These are phyloP conservation scores for Hypoxylon lienhwacheense DNA, from an alignment of 495 filamentous ascomycete genomes.

Conservation along the genomic window DNA sequence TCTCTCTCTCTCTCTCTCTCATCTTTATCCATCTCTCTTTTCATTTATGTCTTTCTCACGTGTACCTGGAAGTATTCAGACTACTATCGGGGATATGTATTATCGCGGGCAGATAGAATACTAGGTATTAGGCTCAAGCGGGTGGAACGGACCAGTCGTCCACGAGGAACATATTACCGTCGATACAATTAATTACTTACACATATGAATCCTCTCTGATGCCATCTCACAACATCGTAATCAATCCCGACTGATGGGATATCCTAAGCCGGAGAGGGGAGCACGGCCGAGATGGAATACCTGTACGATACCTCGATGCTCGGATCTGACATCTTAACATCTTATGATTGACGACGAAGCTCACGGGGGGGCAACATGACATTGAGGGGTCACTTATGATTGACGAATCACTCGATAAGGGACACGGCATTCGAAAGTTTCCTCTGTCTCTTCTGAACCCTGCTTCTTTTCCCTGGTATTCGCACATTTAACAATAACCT, in stretches of 20 bases:
- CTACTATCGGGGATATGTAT: conserved; percentile 24
- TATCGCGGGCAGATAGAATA: conserved; percentile 15
- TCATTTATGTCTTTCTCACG: conserved; percentile 4
- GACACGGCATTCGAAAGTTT: conserved; percentile 17
- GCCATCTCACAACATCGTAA: conserved; percentile 17
- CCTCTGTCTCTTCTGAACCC: background rate
- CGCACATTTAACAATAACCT: conserved; percentile 38
- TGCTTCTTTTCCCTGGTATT: conserved; percentile 3
- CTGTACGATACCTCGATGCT: background rate
- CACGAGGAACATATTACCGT: conserved; percentile 26
- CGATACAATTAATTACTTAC: conserved; percentile 14
- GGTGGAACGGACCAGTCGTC: conserved; percentile 10
- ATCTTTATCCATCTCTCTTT: conserved; percentile 3
- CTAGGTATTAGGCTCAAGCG: conserved; percentile 35
- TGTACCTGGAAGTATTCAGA: conserved; percentile 13
- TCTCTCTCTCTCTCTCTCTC: too few species aligned
- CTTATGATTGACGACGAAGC: background rate
- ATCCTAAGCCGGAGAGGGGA: background rate
- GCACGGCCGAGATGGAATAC: background rate
- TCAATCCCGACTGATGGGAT: conserved; percentile 15
- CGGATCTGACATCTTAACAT: too few species aligned
- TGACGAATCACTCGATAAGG: background rate
- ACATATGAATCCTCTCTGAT: conserved; percentile 14
- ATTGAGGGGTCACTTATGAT: too few species aligned
- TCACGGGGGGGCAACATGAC: conserved; percentile 4